Conservation (phyloP, 1,284 basidiomycete genomes). For the Austropuccinia psidii region DNA sequence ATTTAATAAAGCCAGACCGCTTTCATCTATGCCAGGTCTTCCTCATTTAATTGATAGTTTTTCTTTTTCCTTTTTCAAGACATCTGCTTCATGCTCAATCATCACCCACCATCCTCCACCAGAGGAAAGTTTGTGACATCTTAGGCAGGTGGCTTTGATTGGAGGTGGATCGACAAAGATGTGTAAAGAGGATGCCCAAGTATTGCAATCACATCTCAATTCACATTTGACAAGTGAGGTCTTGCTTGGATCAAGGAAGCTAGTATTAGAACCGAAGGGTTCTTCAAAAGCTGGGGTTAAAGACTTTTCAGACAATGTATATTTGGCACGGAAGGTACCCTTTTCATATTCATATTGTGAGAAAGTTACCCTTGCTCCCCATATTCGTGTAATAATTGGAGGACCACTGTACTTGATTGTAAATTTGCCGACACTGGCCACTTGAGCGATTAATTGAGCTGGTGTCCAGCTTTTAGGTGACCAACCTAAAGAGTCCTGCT, state of each 20-base stretch:
- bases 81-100: conserved; percentile 72
- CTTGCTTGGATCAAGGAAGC: conserved; percentile 15
- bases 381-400: conserved; percentile 72
- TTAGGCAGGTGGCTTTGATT: conserved; percentile 69
- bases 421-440: conserved; percentile 86
- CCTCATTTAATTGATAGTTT: conserved; percentile 62
- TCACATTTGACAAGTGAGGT: conserved; percentile 74
- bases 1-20: conserved; percentile 80
- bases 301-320: conserved; percentile 50
- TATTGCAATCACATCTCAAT: conserved; percentile 84
- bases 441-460: conserved; percentile 63
- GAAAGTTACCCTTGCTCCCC: conserved; percentile 65
- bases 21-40: conserved; percentile 52
- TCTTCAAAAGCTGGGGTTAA: conserved; percentile 38
- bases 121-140: conserved; percentile 77
- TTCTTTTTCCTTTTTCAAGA: conserved; percentile 67
- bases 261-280: conserved; percentile 38
- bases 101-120: conserved; percentile 97
- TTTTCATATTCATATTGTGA: conserved; percentile 82
- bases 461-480: conserved; percentile 89
- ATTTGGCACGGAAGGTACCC: conserved; percentile 72
- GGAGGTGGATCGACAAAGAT: conserved; percentile 93
- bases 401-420: conserved; percentile 91
- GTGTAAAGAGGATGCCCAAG: conserved; percentile 78
- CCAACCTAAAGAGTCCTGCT: conserved; percentile 96